phyloP scores from a whole-genome alignment of 1,284 basidiomycete species.

The Grifola frondosa region DNA sequence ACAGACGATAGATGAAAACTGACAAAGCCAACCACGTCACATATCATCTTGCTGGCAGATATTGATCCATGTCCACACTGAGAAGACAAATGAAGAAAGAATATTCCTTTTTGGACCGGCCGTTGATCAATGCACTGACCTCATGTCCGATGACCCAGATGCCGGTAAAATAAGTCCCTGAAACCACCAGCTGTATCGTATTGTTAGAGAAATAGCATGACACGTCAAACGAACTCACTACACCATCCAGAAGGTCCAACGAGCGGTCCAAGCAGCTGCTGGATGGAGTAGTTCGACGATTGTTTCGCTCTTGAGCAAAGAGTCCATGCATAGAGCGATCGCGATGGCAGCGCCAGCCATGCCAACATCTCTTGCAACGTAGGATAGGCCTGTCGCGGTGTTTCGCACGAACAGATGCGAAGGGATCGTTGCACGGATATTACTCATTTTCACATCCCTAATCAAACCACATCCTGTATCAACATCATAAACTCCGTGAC shows the following conservation, averaged over 20 bases:
- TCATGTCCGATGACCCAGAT: conserved; percentile 58
- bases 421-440: conserved; percentile 56
- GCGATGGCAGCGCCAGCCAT: conserved; percentile 46
- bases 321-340: conserved; percentile 47
- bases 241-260: conserved; percentile 44
- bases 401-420: conserved; percentile 34
- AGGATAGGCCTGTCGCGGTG: conserved; percentile 24
- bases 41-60: background rate
- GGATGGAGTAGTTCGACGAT: too few relatives aligned
- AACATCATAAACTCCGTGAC: too few relatives aligned
- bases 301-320: conserved; percentile 34
- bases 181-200: conserved; percentile 53
- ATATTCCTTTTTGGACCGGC: too few relatives aligned
- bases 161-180: conserved; percentile 52
- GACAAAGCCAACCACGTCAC: conserved; percentile 1
- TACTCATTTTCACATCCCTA: conserved; percentile 41
- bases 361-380: conserved; percentile 42
- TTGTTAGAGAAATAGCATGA: background rate
- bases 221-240: conserved; percentile 20
- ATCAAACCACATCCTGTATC: too few relatives aligned
- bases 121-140: conserved; percentile 23
- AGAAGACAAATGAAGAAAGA: too few relatives aligned
- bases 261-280: conserved; percentile 38
- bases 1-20: background rate
- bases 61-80: conserved; percentile 2